Percentiles rank a stretch among this genome's conserved stretches.
Conservation (phyloP, 2,329 filamentous ascomycete species). For the Seiridium cupressi region DNA sequence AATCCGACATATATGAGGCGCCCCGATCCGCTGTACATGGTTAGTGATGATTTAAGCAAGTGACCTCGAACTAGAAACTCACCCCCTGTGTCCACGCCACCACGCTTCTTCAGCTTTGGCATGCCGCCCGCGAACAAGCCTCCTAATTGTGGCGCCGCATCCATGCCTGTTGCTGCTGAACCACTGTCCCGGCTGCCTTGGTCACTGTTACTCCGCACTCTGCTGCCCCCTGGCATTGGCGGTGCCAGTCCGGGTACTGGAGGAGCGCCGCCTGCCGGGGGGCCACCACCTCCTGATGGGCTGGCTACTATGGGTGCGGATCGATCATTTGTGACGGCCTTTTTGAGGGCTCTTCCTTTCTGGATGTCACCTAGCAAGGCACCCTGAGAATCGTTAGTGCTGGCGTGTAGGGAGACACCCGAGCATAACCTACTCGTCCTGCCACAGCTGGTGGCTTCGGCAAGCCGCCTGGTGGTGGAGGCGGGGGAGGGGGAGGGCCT, state of each 20-base stretch:
- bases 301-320: slow-evolving; percentile 73
- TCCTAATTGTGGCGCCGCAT: slow-evolving; percentile 74
- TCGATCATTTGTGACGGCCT: slow-evolving; percentile 87
- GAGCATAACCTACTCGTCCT: slow-evolving; percentile 55
- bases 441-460: slow-evolving; percentile 53
- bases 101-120: slow-evolving; percentile 87
- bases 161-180: slow-evolving; percentile 40
- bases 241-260: slow-evolving; percentile 78
- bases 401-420: background rate
- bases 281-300: slow-evolving; percentile 52
- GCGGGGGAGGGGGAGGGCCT: slow-evolving; percentile 64
- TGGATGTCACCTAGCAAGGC: slow-evolving; percentile 85
- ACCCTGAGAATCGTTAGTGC: slow-evolving; percentile 51
- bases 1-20: slow-evolving; percentile 77
- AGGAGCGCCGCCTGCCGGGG: slow-evolving; percentile 72
- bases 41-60: too few relatives aligned
- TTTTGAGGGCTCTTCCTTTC: slow-evolving; percentile 79
- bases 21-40: slow-evolving; percentile 54
- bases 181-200: slow-evolving; percentile 48
- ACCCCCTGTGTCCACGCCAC: slow-evolving; percentile 74
- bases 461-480: slow-evolving; percentile 52
- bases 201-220: slow-evolving; percentile 84
- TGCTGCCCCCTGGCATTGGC: slow-evolving; percentile 61
- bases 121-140: slow-evolving; percentile 93
- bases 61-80: slow-evolving; percentile 17